Percentiles rank a stretch among this genome's conserved stretches.
phyloP scores from a whole-genome alignment of 257 asterid genomes.

The Ligustrum vulgare region DNA sequence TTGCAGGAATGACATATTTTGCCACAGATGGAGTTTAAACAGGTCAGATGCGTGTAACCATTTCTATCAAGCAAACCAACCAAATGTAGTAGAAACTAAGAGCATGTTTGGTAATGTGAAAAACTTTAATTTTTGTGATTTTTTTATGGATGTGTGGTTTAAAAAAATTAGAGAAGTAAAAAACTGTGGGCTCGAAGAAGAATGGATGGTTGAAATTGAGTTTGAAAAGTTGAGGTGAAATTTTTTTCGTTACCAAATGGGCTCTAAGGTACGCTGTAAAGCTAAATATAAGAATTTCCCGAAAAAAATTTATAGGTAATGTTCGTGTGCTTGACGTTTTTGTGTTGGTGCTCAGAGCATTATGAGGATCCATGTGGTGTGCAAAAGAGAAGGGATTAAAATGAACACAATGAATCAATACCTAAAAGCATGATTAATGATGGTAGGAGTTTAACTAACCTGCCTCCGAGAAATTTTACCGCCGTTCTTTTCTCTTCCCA shows the following conservation, averaged over 20 bases:
- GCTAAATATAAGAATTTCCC: neutral
- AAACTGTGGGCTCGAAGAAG: too few species aligned
- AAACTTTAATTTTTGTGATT: too few species aligned
- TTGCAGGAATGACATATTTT: neutral
- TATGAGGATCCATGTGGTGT: neutral
- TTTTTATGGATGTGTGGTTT: too few species aligned
- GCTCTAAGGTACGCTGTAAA: neutral
- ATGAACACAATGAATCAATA: neutral
- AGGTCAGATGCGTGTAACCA: neutral
- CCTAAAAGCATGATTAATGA: conserved; percentile 4
- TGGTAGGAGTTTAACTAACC: conserved; percentile 37
- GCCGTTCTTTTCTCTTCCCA: conserved; percentile 61
- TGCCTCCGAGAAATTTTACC: conserved; percentile 75
- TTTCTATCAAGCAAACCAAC: neutral
- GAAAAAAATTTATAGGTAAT: neutral
- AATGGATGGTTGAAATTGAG: too few species aligned
- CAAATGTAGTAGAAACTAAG: neutral
- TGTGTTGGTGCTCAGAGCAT: neutral
- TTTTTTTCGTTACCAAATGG: too few species aligned
- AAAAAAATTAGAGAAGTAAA: too few species aligned
- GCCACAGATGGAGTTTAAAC: neutral
- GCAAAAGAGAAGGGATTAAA: neutral
- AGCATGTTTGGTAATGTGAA: too few species aligned
- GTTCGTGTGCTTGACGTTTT: neutral
- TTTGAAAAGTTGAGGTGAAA: too few species aligned